Evolutionary conservation across 2,329 filamentous ascomycete species (phyloP), one percentile per base, ranked within the genome.

Genomic region (Geosmithia flava): DNA sequence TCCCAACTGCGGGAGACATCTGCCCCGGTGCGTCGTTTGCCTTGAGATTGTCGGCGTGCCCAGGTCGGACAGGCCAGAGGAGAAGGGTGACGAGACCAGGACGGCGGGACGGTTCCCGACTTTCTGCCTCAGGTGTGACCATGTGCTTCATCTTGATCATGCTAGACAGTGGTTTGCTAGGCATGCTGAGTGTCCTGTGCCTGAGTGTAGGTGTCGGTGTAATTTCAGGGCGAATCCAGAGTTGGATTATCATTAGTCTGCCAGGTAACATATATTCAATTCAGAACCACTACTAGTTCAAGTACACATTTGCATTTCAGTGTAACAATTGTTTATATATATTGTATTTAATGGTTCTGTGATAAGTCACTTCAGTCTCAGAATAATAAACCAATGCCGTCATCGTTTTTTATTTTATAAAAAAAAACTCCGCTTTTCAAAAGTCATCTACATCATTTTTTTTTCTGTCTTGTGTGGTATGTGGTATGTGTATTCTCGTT

Each of bases 101-200:
- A 63, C 71, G 60, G 71, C 73, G 44, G 76, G 75, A 2, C 69
- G 72, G 44, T 84, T 85, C 56, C 78, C 80, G n/a, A 83, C 78
- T 0, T 85, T 85, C 56, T 85, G 81, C 52, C 68, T 85, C 42
- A 73, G 74, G 54, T 85, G 81, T 58, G 80, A 83, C 56, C 81
- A 85, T 57, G 79, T 82, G 10, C 63, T 81, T 56, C 81, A 85
- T 55, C 68, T 83, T 49, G 81, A 84, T 54, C 81, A 85, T 58
- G 80, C 80, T 6, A 65, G 78, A 54, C 72, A 76, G 62, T 85
- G 81, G 81, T 85, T 85, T 55, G 67, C 72, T 7, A 64, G 77
- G 30, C 80, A 84, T 53, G 70, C 71, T 27, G 79, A 85, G 62
- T 85, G 81, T 56, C 80, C 81, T 0, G 79, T 84, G 46, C 79